Percentiles rank a stretch among this genome's conserved stretches.
Evolutionary conservation across 495 filamentous ascomycete genomes (phyloP).

Genomic region (Penicillium goetzii): DNA sequence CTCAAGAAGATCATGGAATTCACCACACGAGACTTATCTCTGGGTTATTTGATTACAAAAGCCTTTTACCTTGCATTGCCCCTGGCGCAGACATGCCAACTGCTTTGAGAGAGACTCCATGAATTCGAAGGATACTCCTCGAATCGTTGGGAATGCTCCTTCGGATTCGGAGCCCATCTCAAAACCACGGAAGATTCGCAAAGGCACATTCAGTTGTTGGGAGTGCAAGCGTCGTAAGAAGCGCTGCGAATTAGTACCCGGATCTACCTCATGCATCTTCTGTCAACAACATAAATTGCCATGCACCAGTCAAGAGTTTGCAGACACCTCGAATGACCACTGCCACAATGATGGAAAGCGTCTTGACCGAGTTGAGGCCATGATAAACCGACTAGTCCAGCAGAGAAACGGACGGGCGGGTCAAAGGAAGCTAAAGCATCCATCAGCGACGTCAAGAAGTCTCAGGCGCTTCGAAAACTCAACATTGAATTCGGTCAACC

Average conservation of each 20-base stretch:
- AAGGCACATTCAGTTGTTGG: conserved; percentile 46
- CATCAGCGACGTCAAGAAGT: background rate
- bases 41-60: background rate
- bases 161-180: too few relatives aligned
- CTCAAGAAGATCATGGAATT: background rate
- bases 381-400: conserved; percentile 26
- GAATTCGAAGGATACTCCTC: background rate
- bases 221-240: conserved; percentile 46
- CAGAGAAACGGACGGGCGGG: conserved; percentile 6
- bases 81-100: background rate
- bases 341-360: conserved; percentile 7
- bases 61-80: background rate
- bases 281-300: conserved; percentile 38
- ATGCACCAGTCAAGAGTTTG: conserved; percentile 33
- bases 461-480: background rate
- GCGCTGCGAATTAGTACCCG: conserved; percentile 33
- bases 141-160: background rate
- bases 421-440: background rate
- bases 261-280: conserved; percentile 37
- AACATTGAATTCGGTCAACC: conserved; percentile 16
- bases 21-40: background rate
- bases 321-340: conserved; percentile 5
- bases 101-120: background rate
- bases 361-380: conserved; percentile 29
- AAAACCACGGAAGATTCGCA: conserved; percentile 34